Percentiles rank a stretch among this genome's conserved stretches.
Evolutionary conservation across 1,139 yeast genomes (phyloP).

Genomic region (Diutina catenulata): DNA sequence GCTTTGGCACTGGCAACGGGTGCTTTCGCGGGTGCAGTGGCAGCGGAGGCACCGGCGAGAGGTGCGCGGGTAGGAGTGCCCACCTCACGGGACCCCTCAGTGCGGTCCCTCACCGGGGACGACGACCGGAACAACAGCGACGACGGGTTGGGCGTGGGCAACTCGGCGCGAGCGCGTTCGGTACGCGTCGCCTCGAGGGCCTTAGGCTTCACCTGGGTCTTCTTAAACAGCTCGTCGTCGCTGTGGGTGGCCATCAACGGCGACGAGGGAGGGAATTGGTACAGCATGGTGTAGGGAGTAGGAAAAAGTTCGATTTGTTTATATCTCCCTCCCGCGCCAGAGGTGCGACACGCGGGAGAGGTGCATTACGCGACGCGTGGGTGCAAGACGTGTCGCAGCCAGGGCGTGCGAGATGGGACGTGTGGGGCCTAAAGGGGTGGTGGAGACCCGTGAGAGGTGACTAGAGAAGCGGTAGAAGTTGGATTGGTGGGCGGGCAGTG

Average conservation of each 20-base stretch:
- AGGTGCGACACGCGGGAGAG: no score
- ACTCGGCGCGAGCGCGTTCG: conserved; percentile 15
- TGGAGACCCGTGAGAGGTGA: no score
- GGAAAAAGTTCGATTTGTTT: no score
- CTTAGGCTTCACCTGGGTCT: conserved; percentile 7
- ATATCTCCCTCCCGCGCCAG: no score
- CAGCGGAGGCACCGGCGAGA: background rate
- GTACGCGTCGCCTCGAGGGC: background rate
- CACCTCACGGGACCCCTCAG: conserved; percentile 6
- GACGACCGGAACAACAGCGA: conserved; percentile 38
- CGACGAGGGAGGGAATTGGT: conserved; percentile 56
- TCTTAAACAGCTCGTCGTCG: conserved; percentile 15
- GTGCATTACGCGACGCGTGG: no score
- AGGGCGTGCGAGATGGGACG: no score
- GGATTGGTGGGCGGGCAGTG: no score
- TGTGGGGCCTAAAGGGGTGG: no score
- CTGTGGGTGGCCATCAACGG: conserved; percentile 29
- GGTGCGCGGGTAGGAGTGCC: no score
- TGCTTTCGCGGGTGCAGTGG: conserved; percentile 8
- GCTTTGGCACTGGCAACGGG: conserved; percentile 7
- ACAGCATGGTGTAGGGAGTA: conserved; percentile 7
- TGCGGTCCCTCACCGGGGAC: conserved; percentile 20
- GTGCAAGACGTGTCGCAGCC: no score
- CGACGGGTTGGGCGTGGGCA: conserved; percentile 48
- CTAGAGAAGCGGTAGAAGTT: no score